Evolutionary conservation across 306 rosid genomes (phyloP), one percentile per base, ranked within the genome.

Genomic region (Ormosia semicastrata): DNA sequence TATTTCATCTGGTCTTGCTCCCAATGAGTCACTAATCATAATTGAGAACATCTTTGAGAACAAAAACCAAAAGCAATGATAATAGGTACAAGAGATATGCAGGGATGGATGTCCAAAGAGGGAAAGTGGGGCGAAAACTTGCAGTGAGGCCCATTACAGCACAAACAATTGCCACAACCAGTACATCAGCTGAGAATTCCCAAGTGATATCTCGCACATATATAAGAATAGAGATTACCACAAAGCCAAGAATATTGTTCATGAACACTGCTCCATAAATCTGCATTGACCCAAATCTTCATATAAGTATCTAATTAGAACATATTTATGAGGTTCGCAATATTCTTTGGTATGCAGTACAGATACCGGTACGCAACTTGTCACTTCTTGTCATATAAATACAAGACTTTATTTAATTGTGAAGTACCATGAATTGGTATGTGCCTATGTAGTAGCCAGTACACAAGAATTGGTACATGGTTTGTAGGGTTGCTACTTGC

Each of bases 191-290:
- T 43, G 93, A 89, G 83, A 88, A 89, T 69, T 91, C 87, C 92
- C 95, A 91, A 0, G 81, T 73, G 11, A 91, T 84, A 12, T 81
- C 89, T 9, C 93, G 66, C 59, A 71, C 58, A 64, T 89, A 91
- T 70, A 91, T 86, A 6, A 89, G 89, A 29, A 82, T 40, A 4
- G 89, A 80, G 3, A 91, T 84, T 71, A 88, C 95, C 69, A 83
- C 88, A 65, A 91, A 85, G 2, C 92, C 90, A 13, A 91, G 83
- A 18, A 89, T 73, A 66, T 91, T 91, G 93, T 91, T 89, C 95
- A 91, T 88, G 77, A 85, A 86, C 68, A 89, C 95, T 30, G 90
- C 90, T 63, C 93, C 93, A 83, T 89, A 91, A 69, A 91, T 86
- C 95, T 91, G 88, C 90, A 86, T 75, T 67, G 15, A 14, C n/a